Percentiles rank a stretch among this genome's conserved stretches.
Conservation (phyloP, 371 early-diverging fungal genomes). For the Circinella minor region DNA sequence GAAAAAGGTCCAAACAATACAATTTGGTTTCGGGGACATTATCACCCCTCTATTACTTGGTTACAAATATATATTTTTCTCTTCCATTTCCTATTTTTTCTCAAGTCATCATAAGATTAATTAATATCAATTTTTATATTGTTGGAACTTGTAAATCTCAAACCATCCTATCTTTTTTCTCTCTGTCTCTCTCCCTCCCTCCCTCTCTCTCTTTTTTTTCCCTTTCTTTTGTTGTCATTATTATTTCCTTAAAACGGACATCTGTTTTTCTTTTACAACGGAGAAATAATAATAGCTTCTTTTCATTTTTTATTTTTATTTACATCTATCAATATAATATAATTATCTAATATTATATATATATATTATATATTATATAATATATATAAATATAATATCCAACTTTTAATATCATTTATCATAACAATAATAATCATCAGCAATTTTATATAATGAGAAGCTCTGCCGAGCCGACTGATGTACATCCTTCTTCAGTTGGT, state of each 20-base stretch:
- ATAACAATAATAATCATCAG: no score
- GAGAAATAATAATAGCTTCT: not conserved
- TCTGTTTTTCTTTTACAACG: not conserved
- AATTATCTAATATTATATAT: no score
- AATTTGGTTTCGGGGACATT: constrained; percentile 5
- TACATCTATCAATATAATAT: no score
- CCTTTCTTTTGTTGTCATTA: not conserved
- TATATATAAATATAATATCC: no score
- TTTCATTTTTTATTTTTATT: no score
- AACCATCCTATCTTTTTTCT: not conserved
- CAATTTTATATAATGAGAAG: constrained; percentile 3
- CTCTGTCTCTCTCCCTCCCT: not conserved
- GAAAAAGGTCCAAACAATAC: constrained; percentile 7
- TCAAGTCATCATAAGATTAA: no score
- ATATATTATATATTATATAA: no score
- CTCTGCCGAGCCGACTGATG: constrained; percentile 11
- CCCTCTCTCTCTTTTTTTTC: not conserved
- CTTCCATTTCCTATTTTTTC: not conserved
- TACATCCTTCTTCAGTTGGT: not conserved
- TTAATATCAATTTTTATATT: no score
- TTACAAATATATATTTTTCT: not conserved
- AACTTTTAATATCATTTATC: no score
- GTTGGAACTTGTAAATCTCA: not conserved
- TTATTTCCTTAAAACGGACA: no score
- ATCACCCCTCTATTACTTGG: not conserved